Evolutionary conservation across 768 basidiomycete species (phyloP), one percentile per base, ranked within the genome.

Genomic region (Hortiboletus campestris): DNA sequence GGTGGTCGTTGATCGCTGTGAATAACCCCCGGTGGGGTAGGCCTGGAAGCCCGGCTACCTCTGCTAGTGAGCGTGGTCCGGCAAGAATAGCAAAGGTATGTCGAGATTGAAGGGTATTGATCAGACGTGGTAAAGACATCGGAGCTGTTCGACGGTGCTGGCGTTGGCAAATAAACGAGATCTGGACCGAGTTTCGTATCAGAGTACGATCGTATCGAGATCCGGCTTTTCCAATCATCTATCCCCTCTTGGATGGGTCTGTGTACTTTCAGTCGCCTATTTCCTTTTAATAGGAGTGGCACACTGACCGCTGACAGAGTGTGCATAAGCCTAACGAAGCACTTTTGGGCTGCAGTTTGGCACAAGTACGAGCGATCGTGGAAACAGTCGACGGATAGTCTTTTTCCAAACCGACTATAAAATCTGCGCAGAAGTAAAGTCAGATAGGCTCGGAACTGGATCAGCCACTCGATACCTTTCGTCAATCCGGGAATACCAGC

Each of bases 311-410:
- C 63, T 84, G 79, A 64, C 91, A 93, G 7, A 91, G 66, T 13
- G 80, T 62, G 65, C 91, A 93, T 8, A 60, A 64, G 1, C 74
- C 76, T 9, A 70, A 70, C 0, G 82, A 72, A 3, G 71, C 75
- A 50, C 80, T 70, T 66, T 88, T 91, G 0, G 91, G 84, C 10
- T 84, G 78, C 28, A 94, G 71, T 70, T 94, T 94, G 6, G 79
- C 84, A 63, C 88, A 90, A 1, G 91, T 93, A 35, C 88, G 82
- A 22, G 84, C 84, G 47, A 94, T 88, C 0, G 91, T 84, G 9
- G 89, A 91, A 12, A 93, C 91, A 0, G 91, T 94, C 0, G 91
- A 90, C 4, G 91, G 91, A 67, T 88, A 94, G 67, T 92, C 85
- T 48, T 79, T 82, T 70, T 94, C 91, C 29, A 94, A 67, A 3